Base-by-base conservation (phyloP, 192 early-diverging fungal species). In the Haplosporangium gracile region DNA sequence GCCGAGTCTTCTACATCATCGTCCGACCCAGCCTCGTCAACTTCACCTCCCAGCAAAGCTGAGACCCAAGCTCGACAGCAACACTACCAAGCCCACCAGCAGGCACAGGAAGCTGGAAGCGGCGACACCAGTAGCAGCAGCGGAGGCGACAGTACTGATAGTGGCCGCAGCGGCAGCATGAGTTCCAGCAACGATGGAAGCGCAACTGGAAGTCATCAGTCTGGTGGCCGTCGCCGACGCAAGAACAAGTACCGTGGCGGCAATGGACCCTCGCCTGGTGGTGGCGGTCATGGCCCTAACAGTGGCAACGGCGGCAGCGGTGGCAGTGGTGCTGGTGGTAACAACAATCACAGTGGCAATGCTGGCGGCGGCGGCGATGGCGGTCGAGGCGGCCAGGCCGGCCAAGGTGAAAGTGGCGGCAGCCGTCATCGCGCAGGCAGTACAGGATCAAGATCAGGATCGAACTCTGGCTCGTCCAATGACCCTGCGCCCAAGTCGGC, bases 231-330 rank as follows among this genome's bases (percentile, higher is more conserved):
- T 53, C 82, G 72, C 47, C 76, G 77, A 26, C 74, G 72, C 43
- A 82, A 77, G 43, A 60, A 45, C 70, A 82, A 82, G 47, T 82
- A 77, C 51, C 70, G 60, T 7, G 32, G n/a, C 29, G 36, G 36
- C 22, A 75, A 75, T 26, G 74, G 74, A 75, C 15, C 32, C 10
- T 32, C 20, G 3, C 26, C 13, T 18, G 38, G 39, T 24, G 42
- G 49, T 38, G 45, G 69, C 16, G 80, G 75, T 43, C 38, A 47
- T 57, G 65, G 71, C 11, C 40, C 29, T 42, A 81, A 60, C 29
- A 38, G 57, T 53, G 70, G 72, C 29, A 32, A 68, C 16, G 70
- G 38, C 26, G 69, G 49, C 10, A 53, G 34, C 16, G 70, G 38
- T 22, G 69, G 49, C 10, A 53, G 34, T 22, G 34, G 53, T 53